These are phyloP conservation scores for Rhipidocladum racemiflorum DNA, from an alignment of 176 grass and related monocot species.

Conservation along the genomic window DNA sequence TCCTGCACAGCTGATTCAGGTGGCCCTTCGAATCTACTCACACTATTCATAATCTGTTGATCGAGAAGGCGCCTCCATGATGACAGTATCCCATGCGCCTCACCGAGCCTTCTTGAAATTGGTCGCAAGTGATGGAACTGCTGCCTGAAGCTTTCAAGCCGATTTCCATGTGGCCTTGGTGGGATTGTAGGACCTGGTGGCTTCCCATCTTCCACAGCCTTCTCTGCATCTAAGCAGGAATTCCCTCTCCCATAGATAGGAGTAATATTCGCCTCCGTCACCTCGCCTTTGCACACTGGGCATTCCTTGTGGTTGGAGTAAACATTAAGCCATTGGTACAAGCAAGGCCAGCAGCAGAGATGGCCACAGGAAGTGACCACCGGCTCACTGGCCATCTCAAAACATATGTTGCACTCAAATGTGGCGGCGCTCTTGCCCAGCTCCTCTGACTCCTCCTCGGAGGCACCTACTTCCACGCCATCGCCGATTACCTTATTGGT, in stretches of 20 bases:
- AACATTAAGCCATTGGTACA: conserved; percentile 94
- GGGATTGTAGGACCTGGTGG: conserved; percentile 51
- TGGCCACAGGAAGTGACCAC: conserved; percentile 96
- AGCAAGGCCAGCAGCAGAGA: conserved; percentile 96
- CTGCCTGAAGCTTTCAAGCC: conserved; percentile 92
- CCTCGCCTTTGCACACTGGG: conserved; percentile 95
- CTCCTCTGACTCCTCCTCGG: conserved; percentile 51
- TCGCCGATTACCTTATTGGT: conserved; percentile 38
- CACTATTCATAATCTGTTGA: conserved; percentile 59
- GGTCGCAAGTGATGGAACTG: conserved; percentile 84
- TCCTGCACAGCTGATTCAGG: conserved; percentile 57
- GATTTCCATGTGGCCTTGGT: conserved; percentile 77
- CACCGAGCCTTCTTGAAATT: conserved; percentile 85
- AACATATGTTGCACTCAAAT: conserved; percentile 96
- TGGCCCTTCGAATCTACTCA: conserved; percentile 49
- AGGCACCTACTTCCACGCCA: conserved; percentile 39
- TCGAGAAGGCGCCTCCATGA: conserved; percentile 75
- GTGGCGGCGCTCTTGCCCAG: conserved; percentile 49
- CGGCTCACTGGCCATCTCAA: conserved; percentile 89
- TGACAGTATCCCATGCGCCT: conserved; percentile 72
- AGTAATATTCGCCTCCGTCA: conserved; percentile 73
- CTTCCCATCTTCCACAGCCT: conserved; percentile 52
- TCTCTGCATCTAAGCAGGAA: conserved; percentile 43
- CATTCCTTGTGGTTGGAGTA: conserved; percentile 94
- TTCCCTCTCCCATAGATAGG: conserved; percentile 93